Base-by-base conservation (phyloP, 345 rosid species). In the Citrus reticulata region DNA sequence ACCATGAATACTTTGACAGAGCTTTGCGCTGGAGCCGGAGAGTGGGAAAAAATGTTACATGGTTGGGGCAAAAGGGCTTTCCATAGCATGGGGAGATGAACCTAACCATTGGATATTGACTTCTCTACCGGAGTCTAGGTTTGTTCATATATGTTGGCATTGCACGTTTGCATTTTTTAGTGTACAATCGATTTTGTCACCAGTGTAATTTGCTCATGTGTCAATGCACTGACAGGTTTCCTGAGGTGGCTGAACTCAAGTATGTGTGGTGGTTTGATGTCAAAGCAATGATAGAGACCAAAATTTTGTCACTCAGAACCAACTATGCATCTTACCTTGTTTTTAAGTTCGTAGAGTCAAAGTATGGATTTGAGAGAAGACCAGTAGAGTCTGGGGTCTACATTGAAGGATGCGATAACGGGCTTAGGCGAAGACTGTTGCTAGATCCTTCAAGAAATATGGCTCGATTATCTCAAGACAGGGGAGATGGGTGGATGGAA, bases 401-500 rank as follows among this genome's bases (percentile, higher is more conserved):
- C 42, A 39, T 39, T 2, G 42, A 39, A 39, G 42, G 42, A 39
- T 8, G 11, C 42, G 42, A 9, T 0, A 39, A 39, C 9, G 42
- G 42, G 42, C 9, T 1, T 8, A 39, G 42, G 42, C 42, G 10
- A 39, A 39, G 42, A 2, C 42, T 39, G 42, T 9, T 9, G 42
- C 57, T 77, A 9, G 74, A 77, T 37, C 40, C 61, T 39, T 4
- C 16, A 0, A 30, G 4, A 0, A 4, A 71, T 39, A 2, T n/a
- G 39, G 40, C 77, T 2, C 69, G 11, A 70, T 66, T 27, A 1
- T 10, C 63, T 37, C 65, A 4, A 34, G 68, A 81, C 77, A 83
- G 88, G 78, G 62, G 62, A 24, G 85, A 87, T 58, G 87, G 84
- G 14, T 89, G 90, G 90, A 81, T 78, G 74, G 88, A 89, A 79